Conservation (phyloP, 2,329 filamentous ascomycete genomes). For the Fusarium sp. region DNA sequence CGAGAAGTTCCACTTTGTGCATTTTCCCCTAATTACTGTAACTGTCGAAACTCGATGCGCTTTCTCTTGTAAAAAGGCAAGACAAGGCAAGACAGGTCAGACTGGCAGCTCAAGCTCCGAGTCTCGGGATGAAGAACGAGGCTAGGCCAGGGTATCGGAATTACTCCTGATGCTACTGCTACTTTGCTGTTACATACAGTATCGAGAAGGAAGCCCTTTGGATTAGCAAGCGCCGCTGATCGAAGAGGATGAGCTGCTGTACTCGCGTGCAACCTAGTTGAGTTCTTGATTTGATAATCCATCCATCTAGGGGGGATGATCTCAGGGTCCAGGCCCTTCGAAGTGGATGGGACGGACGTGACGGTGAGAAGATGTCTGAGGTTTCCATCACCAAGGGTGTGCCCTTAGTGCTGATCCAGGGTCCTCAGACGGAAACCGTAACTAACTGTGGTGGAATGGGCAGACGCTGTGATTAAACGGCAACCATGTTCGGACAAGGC, state of each 20-base stretch:
- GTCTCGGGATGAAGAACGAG: slow-evolving; percentile 4
- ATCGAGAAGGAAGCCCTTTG: background rate
- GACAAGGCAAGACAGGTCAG: background rate
- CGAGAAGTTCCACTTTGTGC: slow-evolving; percentile 22
- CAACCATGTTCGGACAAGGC: slow-evolving; percentile 19
- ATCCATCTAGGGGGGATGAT: slow-evolving; percentile 38
- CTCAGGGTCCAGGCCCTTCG: slow-evolving; percentile 46
- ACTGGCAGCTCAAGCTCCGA: background rate
- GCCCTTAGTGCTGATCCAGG: slow-evolving; percentile 18
- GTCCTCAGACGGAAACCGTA: slow-evolving; percentile 33
- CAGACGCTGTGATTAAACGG: slow-evolving; percentile 15
- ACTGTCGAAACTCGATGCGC: slow-evolving; percentile 1
- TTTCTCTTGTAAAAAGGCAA: background rate
- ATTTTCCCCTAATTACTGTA: background rate
- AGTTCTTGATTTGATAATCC: slow-evolving; percentile 40
- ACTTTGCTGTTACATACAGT: background rate
- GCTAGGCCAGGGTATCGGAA: background rate
- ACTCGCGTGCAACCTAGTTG: slow-evolving; percentile 38
- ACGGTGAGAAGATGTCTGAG: slow-evolving; percentile 29
- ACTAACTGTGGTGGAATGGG: slow-evolving; percentile 3
- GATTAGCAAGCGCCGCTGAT: slow-evolving; percentile 25
- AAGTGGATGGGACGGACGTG: slow-evolving; percentile 33
- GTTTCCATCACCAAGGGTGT: slow-evolving; percentile 27
- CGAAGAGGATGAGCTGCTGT: slow-evolving; percentile 19
- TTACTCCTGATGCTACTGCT: background rate